These are phyloP conservation scores for Exophiala sideris DNA, from an alignment of 2,329 filamentous ascomycete genomes.

Conservation along the genomic window DNA sequence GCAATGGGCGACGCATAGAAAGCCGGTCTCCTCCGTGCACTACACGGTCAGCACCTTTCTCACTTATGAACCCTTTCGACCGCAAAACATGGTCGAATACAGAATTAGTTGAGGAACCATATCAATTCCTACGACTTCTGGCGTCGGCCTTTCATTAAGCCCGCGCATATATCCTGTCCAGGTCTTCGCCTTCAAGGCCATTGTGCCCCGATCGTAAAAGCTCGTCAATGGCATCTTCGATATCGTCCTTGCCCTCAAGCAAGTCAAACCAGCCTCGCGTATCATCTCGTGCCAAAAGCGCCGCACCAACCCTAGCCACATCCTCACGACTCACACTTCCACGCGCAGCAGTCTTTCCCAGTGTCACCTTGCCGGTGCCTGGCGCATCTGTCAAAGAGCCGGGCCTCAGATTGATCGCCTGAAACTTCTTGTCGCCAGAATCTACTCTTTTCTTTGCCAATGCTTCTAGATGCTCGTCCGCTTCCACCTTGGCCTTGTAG, in stretches of 20 bases:
- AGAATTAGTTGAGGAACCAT: not conserved
- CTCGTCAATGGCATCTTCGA: conserved; percentile 46
- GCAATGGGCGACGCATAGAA: no score
- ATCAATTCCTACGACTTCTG: not conserved
- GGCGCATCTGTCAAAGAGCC: conserved; percentile 48
- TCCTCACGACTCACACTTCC: conserved; percentile 48
- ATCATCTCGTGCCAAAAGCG: conserved; percentile 47
- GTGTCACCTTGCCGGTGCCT: conserved; percentile 45
- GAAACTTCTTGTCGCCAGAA: conserved; percentile 36
- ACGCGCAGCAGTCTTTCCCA: conserved; percentile 45
- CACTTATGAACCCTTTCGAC: no score
- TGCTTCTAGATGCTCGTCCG: conserved; percentile 54
- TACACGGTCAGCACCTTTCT: no score
- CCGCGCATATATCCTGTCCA: conserved; percentile 39
- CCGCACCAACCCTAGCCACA: conserved; percentile 51
- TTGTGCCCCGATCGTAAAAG: conserved; percentile 45
- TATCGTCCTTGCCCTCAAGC: conserved; percentile 47
- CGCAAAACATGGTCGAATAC: no score
- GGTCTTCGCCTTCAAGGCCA: conserved; percentile 49
- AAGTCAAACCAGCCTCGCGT: conserved; percentile 54
- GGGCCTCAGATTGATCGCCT: conserved; percentile 52
- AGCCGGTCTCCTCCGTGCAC: no score
- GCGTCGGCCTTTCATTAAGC: conserved; percentile 1
- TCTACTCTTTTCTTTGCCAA: conserved; percentile 35
- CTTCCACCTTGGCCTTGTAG: conserved; percentile 53